Evolutionary conservation across 805 yeast species (phyloP).

Genomic region (Schwanniomyces occidentalis): DNA sequence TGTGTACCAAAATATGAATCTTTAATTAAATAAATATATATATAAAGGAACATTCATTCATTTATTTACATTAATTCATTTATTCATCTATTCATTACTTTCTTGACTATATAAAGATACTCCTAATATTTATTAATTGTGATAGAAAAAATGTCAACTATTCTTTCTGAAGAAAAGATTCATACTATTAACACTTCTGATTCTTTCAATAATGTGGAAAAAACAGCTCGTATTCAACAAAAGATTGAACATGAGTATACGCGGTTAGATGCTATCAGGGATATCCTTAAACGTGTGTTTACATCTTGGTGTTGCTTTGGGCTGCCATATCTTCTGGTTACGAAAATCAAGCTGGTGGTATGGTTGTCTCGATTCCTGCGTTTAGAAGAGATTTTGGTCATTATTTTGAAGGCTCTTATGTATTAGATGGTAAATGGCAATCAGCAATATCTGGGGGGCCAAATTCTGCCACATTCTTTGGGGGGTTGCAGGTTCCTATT

Average conservation of each 20-base stretch:
- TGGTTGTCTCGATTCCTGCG: conserved; percentile 5
- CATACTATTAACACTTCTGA: no score
- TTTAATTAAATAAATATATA: no score
- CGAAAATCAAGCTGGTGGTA: conserved; percentile 3
- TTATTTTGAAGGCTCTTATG: neutral
- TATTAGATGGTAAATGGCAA: conserved; percentile 6
- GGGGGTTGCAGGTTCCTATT: conserved; percentile 5
- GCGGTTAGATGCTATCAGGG: conserved; percentile 5
- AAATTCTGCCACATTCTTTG: conserved; percentile 5
- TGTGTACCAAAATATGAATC: no score
- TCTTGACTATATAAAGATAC: no score
- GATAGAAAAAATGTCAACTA: no score
- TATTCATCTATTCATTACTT: no score
- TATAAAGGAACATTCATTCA: no score
- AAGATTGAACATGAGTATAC: conserved; percentile 16
- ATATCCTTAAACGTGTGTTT: neutral
- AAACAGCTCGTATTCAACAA: conserved; percentile 13
- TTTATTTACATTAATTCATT: no score
- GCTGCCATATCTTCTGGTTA: conserved; percentile 1
- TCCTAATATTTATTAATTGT: no score
- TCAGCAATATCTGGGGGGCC: conserved; percentile 8
- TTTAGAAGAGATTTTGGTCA: conserved; percentile 6
- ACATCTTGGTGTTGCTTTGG: conserved; percentile 1
- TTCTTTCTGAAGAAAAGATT: no score
- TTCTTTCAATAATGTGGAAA: conserved; percentile 7